Conservation (phyloP, 2,329 filamentous ascomycete genomes). For the Blastomyces percursus region DNA sequence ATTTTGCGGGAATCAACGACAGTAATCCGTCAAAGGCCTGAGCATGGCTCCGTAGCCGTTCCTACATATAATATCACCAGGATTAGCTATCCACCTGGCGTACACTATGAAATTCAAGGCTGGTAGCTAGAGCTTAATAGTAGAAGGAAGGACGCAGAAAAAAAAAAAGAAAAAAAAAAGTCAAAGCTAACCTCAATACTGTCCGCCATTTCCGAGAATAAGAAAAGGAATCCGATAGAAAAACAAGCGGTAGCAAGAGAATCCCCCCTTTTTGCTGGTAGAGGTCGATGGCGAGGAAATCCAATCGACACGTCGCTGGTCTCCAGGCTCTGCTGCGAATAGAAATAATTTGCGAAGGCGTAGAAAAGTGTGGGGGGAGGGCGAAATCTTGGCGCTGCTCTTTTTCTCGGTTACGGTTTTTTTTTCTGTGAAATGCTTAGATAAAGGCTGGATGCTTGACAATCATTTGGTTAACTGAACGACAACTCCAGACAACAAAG, state of each 20-base stretch:
- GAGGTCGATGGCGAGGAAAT: background rate
- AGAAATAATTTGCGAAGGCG: constrained; percentile 7
- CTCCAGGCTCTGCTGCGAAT: background rate
- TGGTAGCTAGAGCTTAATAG: too few species aligned
- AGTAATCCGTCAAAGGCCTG: constrained; percentile 78
- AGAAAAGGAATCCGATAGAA: background rate
- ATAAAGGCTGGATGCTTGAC: too few species aligned
- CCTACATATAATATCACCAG: constrained; percentile 27
- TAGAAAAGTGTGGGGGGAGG: background rate
- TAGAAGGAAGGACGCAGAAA: too few species aligned
- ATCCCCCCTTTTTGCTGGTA: background rate
- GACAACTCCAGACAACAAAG: too few species aligned
- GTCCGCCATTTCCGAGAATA: constrained; percentile 11
- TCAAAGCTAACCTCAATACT: constrained; percentile 14
- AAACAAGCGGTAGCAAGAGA: background rate
- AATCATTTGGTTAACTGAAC: too few species aligned
- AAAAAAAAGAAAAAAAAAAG: background rate
- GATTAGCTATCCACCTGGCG: constrained; percentile 8
- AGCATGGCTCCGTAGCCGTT: constrained; percentile 43
- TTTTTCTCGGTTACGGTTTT: constrained; percentile 9
- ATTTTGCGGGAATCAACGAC: constrained; percentile 78
- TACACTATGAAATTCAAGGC: background rate
- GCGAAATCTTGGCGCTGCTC: constrained; percentile 13
- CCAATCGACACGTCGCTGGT: background rate
- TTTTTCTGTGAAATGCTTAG: constrained; percentile 1